These are phyloP conservation scores for Psilocybe sp. DNA, from an alignment of 768 basidiomycete species.

Conservation along the genomic window DNA sequence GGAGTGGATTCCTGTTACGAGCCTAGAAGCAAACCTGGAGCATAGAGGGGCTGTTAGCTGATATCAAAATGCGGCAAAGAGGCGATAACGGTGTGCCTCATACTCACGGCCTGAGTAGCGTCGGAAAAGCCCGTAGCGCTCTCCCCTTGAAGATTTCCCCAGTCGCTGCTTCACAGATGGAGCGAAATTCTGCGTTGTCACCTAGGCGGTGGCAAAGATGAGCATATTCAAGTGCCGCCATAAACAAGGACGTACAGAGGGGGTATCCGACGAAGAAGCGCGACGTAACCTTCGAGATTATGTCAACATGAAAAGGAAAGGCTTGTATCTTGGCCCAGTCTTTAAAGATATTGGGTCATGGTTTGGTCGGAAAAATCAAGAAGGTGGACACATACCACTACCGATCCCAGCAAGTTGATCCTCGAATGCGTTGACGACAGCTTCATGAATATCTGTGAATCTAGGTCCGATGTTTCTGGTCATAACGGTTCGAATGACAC, in stretches of 20 bases:
- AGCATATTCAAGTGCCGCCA: background rate
- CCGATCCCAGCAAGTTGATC: slow-evolving; percentile 8
- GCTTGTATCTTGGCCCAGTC: slow-evolving; percentile 15
- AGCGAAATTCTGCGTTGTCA: slow-evolving; percentile 15
- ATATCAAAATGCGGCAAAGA: background rate
- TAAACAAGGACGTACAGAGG: slow-evolving; percentile 17
- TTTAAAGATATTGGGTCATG: background rate
- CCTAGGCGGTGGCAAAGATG: slow-evolving; percentile 11
- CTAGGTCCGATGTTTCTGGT: slow-evolving; percentile 26
- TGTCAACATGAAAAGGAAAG: slow-evolving; percentile 15
- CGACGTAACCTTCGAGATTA: slow-evolving; percentile 20
- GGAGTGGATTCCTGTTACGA: slow-evolving; percentile 14
- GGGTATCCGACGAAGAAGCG: slow-evolving; percentile 25
- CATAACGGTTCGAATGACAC: slow-evolving; percentile 27
- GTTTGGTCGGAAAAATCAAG: background rate
- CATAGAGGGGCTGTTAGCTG: background rate
- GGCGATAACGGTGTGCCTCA: background rate
- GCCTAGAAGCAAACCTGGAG: slow-evolving; percentile 13
- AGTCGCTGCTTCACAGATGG: slow-evolving; percentile 12
- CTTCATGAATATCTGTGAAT: slow-evolving; percentile 24
- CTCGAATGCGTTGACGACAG: slow-evolving; percentile 18
- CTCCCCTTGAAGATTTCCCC: slow-evolving; percentile 15
- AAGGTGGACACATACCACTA: slow-evolving; percentile 1
- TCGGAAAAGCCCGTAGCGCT: slow-evolving; percentile 21
- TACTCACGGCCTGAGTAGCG: slow-evolving; percentile 22